Evolutionary conservation across 495 filamentous ascomycete species (phyloP), one percentile per base, ranked within the genome.

Genomic region (Aspergillus kassunensis): DNA sequence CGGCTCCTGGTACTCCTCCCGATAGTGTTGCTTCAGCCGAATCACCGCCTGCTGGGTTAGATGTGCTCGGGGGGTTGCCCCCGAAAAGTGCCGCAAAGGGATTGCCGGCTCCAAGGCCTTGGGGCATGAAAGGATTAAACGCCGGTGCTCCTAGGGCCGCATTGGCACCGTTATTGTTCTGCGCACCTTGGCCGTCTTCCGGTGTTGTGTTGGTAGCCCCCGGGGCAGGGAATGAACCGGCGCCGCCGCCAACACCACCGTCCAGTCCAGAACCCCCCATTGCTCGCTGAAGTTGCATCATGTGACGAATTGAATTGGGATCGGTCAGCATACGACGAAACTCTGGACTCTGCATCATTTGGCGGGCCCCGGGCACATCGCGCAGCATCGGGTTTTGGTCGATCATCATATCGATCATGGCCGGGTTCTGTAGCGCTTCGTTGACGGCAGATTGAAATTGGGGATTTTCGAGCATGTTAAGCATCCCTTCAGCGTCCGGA

Each of bases 291-390:
- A 97, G 85, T 49, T 88, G 82, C 35, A 88, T 76, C 55, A 90
- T 88, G 57, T 86, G 81, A 34, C 92, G 79, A 19, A 97, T 74
- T 20, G 86, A 81, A 13, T 88, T 83, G 21, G 95, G 95, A 60
- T 95, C 90, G n/a, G 91, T 92, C 80, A 99, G 84, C 90, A 97
- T 95, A 16, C 88, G 80, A 53, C 95, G 82, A 63, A 97, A 91
- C 46, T 88, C 79, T 0, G 91, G 90, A 20, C 88, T 91, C 51
- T 87, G 81, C 60, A 99, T 77, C 68, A 96, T 83, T 60, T 92
- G 79, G 46, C 89, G 86, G 16, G 85, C 87, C 49, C 86, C 82
- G 18, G 91, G 90, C 72, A 90, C 89, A 51, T 85, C 81, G 44
- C 89, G 88, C 3, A 97, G 80, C 80, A 90, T 84, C 8, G 95